Evolutionary conservation across 768 basidiomycete species (phyloP), one percentile per base, ranked within the genome.

Genomic region (Arthromyces matolae): DNA sequence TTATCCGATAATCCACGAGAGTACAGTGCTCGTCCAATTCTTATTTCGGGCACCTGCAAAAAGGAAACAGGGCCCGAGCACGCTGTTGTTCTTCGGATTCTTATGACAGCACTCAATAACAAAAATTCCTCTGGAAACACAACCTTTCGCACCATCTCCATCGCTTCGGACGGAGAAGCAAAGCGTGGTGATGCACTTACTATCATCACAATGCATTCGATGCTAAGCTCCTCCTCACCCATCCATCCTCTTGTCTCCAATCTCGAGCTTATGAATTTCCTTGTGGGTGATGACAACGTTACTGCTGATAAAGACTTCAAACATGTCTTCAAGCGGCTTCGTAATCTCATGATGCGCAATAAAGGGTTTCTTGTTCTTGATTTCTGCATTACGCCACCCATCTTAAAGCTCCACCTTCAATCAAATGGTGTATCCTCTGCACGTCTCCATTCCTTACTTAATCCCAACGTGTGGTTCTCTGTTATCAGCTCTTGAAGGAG

Each of bases 301-400:
- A 69, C 68, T 3, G 46, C 49, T 8, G 68, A 71, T 40, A 69
- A 67, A 35, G 69, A 70, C 49, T 62, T 42, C 22, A 67, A 68
- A 42, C 69, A 71, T 46, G 50, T 68, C 32, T 48, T 69, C 42
- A 70, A 71, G 51, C 55, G 62, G 3, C 37, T 60, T 10, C 55
- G 66, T 1, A 68, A 68, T 49, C 44, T 60, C 23, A 20, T 60
- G 9, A 45, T 71, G 5, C 57, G 65, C 8, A n/a, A 23, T 1
- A 37, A 39, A 2, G 69, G 69, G 3, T 38, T 65, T 16, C 36
- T 34, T 5, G 33, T 68, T 22, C 31, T 55, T 45, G 66, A 58
- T 18, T 27, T 63, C 24, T 47, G 49, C 13, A 58, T 70, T 31
- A 67, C 49, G 2, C 59, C 57, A 4, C 42, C 37, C 7, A 34